phyloP scores from a whole-genome alignment of 176 grass and related monocot genomes.

The Lolium multiflorum region DNA sequence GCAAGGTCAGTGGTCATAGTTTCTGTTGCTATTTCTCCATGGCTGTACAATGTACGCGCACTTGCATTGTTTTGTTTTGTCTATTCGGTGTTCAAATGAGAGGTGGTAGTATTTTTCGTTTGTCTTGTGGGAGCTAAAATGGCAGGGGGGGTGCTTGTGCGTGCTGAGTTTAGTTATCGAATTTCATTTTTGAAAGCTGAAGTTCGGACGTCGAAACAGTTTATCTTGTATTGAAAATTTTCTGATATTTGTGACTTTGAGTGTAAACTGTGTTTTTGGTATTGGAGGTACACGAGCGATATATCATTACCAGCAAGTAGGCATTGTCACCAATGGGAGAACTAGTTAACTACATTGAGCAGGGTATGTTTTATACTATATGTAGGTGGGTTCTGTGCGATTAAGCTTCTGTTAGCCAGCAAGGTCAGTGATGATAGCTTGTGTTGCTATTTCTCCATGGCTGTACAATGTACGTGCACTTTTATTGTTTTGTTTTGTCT shows the following conservation, averaged over 20 bases:
- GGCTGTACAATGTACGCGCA: neutral
- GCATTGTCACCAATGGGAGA: neutral
- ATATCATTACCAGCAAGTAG: neutral
- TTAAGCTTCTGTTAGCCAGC: slow-evolving; percentile 59
- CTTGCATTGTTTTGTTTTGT: neutral
- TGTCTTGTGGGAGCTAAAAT: neutral
- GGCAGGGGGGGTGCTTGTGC: neutral
- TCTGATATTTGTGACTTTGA: neutral
- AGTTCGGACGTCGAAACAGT: neutral
- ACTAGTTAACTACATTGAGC: neutral
- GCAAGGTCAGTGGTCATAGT: slow-evolving; percentile 55
- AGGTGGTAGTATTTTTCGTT: neutral
- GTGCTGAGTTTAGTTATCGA: neutral
- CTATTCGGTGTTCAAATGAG: neutral
- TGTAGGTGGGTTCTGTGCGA: neutral
- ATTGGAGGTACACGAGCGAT: neutral
- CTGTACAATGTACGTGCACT: neutral
- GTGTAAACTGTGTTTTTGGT: neutral
- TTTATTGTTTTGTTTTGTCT: neutral
- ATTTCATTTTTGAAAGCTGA: neutral
- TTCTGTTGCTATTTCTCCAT: slow-evolving; percentile 10
- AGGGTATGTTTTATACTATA: neutral
- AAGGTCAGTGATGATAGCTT: slow-evolving; percentile 54
- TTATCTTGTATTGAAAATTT: neutral
- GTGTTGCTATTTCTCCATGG: neutral